A percentile compares a stretch with the other conserved stretches of the same genome.
Conservation (phyloP, 2,329 filamentous ascomycete species). For the Massarina eburnea region DNA sequence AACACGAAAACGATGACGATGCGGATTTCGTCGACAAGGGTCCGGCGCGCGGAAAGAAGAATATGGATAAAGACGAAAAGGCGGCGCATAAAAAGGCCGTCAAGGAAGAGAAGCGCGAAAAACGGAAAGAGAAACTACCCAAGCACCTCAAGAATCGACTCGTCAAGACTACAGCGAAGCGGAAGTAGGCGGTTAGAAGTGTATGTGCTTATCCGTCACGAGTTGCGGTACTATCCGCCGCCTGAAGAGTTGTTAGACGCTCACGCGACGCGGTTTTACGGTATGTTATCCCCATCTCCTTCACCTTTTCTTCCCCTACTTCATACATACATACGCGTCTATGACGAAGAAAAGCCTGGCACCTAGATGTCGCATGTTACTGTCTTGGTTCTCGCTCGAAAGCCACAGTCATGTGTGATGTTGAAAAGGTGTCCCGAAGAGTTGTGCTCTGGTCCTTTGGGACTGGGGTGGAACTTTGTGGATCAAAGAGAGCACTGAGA, state of each 20-base stretch:
- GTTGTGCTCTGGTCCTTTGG: slow-evolving; percentile 4
- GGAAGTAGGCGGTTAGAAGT: slow-evolving; percentile 51
- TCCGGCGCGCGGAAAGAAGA: slow-evolving; percentile 50
- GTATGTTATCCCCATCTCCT: background rate
- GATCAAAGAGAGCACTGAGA: slow-evolving; percentile 26
- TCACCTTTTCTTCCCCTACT: background rate
- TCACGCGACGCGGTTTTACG: background rate
- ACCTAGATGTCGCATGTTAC: slow-evolving; percentile 4
- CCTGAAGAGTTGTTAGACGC: background rate
- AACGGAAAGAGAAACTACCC: slow-evolving; percentile 92
- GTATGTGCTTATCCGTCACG: background rate
- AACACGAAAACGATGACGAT: slow-evolving; percentile 31
- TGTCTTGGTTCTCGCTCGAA: slow-evolving; percentile 9
- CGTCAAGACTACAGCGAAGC: slow-evolving; percentile 63
- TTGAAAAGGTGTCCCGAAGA: slow-evolving; percentile 16
- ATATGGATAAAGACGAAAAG: slow-evolving; percentile 90
- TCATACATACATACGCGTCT: background rate
- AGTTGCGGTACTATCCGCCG: no score
- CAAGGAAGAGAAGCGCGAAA: slow-evolving; percentile 94
- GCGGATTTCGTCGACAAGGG: slow-evolving; percentile 40
- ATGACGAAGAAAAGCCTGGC: slow-evolving; percentile 22
- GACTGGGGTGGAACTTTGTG: slow-evolving; percentile 12
- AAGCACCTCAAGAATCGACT: slow-evolving; percentile 94
- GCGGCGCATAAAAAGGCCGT: slow-evolving; percentile 84
- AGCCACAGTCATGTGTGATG: slow-evolving; percentile 9